Percentiles rank a stretch among this genome's conserved stretches.
Conservation (phyloP, 2,329 filamentous ascomycete species). For the Pseudogymnoascus sp. region DNA sequence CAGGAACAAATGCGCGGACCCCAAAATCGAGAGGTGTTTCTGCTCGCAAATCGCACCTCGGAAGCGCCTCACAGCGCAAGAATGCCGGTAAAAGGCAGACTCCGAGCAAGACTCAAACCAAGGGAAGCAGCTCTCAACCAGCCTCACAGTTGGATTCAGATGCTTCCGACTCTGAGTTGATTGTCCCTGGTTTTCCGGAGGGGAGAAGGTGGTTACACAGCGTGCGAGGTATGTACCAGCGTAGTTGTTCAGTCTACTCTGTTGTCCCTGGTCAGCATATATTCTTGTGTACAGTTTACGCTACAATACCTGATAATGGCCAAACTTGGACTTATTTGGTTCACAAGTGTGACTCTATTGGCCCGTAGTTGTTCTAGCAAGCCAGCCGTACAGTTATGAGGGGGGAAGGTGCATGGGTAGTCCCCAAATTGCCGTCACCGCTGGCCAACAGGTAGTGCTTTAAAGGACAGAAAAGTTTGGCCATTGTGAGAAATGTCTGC, state of each 20-base stretch:
- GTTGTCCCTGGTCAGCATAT: neutral
- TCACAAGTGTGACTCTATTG: neutral
- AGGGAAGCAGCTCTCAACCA: neutral
- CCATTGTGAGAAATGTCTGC: neutral
- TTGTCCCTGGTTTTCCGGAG: slow-evolving; percentile 2
- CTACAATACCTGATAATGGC: neutral
- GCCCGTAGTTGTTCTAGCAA: neutral
- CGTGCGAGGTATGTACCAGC: neutral
- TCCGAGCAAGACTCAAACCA: neutral
- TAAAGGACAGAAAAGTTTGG: neutral
- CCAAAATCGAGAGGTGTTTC: neutral
- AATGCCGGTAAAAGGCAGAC: neutral
- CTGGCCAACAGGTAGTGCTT: neutral
- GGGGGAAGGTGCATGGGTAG: neutral
- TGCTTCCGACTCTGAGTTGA: neutral
- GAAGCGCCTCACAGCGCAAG: neutral
- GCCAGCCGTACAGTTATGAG: neutral
- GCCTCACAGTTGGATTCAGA: neutral
- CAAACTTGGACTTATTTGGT: neutral
- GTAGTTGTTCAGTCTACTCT: neutral
- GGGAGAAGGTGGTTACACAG: slow-evolving; percentile 8
- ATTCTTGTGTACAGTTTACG: neutral
- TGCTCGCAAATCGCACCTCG: neutral
- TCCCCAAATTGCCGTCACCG: neutral
- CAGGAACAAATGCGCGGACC: neutral